Evolutionary conservation across 441 rosid genomes (phyloP), one percentile per base, ranked within the genome.

Genomic region (Syzygium malaccense): DNA sequence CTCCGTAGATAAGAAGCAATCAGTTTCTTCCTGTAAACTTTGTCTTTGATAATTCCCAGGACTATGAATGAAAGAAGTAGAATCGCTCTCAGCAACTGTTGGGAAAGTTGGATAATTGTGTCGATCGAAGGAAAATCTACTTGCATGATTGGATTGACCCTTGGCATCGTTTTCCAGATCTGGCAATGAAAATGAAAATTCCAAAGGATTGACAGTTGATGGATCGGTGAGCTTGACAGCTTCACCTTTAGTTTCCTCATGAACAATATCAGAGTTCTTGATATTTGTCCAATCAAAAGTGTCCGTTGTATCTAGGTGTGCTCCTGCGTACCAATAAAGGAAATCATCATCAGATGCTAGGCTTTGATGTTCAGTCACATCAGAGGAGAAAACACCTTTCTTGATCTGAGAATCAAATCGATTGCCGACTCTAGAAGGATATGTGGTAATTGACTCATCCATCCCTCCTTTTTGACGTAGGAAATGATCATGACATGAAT

Each of bases 121-220:
- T 88, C 75, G 92, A 86, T 88, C 90, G 87, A 92, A 96, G 86
- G 96, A 94, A 92, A 94, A 79, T 91, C 92, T 93, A 91, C 97
- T 93, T 30, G 92, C 94, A 87, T 89, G 88, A 89, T 91, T 93
- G 51, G 95, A 88, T 90, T 92, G 93, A 88, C 92, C 95, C 68
- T 86, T 88, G 75, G 93, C 90, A 87, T 92, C 93, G 55, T 92
- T 89, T 88, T 92, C 92, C 87, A 88, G 90, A 87, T 93, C 96
- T 88, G 93, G 93, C 86, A 89, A 91, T 87, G 87, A 91, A 86
- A 93, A 91, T 87, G 93, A 89, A 85, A 91, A 91, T 88, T 89
- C 84, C 57, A 90, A 86, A 64, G 91, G 91, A 64, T 91, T 91
- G 71, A 92, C 86, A 45, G 90, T 88, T 80, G 91, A 88, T 88